These are phyloP conservation scores for Penicillium cosmopolitanum DNA, from an alignment of 495 filamentous ascomycete species.

Conservation along the genomic window DNA sequence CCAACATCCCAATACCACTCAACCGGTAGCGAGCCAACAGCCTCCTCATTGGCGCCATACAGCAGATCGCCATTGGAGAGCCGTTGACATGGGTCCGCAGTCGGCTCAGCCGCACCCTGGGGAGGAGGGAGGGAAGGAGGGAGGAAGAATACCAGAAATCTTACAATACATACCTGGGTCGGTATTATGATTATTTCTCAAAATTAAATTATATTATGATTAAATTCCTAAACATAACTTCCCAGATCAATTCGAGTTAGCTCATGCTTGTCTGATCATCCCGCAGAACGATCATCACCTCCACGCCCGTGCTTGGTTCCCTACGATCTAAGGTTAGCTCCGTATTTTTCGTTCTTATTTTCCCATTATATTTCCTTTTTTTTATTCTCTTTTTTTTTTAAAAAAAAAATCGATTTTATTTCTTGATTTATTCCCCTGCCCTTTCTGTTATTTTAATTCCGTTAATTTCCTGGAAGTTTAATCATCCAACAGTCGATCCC, in stretches of 20 bases:
- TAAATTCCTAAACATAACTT: neutral
- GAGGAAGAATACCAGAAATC: neutral
- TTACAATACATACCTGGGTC: neutral
- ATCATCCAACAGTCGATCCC: constrained; percentile 29
- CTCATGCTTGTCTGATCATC: constrained; percentile 32
- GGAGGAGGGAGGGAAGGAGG: neutral
- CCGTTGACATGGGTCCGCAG: constrained; percentile 17
- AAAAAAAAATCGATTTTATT: constrained; percentile 8
- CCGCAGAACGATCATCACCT: constrained; percentile 32
- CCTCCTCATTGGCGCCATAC: constrained; percentile 6
- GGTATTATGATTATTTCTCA: neutral
- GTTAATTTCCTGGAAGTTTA: constrained; percentile 32
- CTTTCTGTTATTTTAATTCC: constrained; percentile 15
- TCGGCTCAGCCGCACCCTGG: constrained; percentile 32
- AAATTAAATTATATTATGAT: constrained; percentile 7
- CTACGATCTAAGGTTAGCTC: constrained; percentile 28
- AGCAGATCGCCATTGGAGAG: constrained; percentile 2
- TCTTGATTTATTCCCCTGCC: constrained; percentile 11
- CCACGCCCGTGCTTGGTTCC: constrained; percentile 33
- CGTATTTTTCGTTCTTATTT: constrained; percentile 23
- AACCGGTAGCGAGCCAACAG: constrained; percentile 17
- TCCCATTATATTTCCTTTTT: constrained; percentile 11
- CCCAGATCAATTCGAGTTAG: neutral
- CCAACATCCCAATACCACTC: neutral
- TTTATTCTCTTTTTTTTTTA: constrained; percentile 10